These are phyloP conservation scores for Fusarium sp. DNA, from an alignment of 2,329 filamentous ascomycete genomes.

Conservation along the genomic window DNA sequence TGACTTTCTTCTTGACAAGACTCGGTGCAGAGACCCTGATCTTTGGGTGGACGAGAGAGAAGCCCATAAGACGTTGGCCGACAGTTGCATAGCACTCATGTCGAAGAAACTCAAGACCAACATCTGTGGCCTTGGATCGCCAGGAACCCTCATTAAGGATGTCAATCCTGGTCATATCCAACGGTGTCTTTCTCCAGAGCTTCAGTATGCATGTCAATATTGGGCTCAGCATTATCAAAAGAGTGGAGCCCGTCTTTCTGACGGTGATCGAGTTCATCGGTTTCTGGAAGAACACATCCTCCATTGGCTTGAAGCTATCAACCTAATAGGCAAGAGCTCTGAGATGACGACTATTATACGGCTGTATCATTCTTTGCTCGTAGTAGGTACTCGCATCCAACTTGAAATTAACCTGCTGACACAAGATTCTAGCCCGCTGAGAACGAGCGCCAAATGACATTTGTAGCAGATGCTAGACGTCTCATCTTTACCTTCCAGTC, in stretches of 20 bases:
- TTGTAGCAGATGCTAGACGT: neutral
- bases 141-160: neutral
- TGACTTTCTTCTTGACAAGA: constrained; percentile 2
- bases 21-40: neutral
- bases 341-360: neutral
- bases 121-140: neutral
- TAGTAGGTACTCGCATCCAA: neutral
- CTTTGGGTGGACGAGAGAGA: constrained; percentile 1
- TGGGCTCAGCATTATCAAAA: constrained; percentile 3
- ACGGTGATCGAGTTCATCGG: neutral
- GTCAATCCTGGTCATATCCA: neutral
- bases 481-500: neutral
- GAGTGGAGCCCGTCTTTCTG: neutral
- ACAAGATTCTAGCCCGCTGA: neutral
- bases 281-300: constrained; percentile 1
- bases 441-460: constrained; percentile 3
- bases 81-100: constrained; percentile 3
- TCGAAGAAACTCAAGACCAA: constrained; percentile 1
- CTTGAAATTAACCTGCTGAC: neutral
- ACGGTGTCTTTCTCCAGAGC: neutral
- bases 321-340: constrained; percentile 4
- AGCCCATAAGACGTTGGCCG: neutral
- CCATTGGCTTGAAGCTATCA: constrained; percentile 6
- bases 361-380: constrained; percentile 2
- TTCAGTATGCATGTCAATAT: constrained; percentile 2